Percentiles rank a stretch among this genome's conserved stretches.
These are phyloP conservation scores for Pisolithus sp. DNA, from an alignment of 768 basidiomycete species.

Conservation along the genomic window DNA sequence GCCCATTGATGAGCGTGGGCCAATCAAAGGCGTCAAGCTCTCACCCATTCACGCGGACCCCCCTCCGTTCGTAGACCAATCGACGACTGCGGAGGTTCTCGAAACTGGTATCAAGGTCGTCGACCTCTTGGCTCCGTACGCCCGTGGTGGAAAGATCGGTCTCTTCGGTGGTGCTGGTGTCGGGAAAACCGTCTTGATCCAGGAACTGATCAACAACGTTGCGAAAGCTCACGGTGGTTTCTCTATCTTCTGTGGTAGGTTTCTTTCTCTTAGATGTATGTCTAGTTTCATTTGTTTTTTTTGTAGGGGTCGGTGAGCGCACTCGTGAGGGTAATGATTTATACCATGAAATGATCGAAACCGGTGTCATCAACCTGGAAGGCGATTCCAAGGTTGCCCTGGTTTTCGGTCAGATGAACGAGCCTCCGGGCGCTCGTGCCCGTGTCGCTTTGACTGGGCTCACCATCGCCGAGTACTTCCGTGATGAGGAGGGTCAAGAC, in stretches of 20 bases:
- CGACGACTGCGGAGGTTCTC: slow-evolving; percentile 96
- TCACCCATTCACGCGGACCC: slow-evolving; percentile 96
- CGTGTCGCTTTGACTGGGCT: slow-evolving; percentile 99
- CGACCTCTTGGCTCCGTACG: slow-evolving; percentile 98
- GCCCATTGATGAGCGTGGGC: slow-evolving; percentile 99
- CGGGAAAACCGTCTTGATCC: slow-evolving; percentile 99
- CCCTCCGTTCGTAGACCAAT: slow-evolving; percentile 96
- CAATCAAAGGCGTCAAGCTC: slow-evolving; percentile 92
- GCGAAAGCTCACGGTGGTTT: slow-evolving; percentile 99
- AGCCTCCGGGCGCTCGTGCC: slow-evolving; percentile 99
- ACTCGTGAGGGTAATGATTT: slow-evolving; percentile 99
- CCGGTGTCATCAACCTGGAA: slow-evolving; percentile 99
- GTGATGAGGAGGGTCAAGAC: slow-evolving; percentile 99
- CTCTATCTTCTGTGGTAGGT: slow-evolving; percentile 95
- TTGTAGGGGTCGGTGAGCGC: slow-evolving; percentile 94
- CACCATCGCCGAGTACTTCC: slow-evolving; percentile 99
- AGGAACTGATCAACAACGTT: slow-evolving; percentile 99
- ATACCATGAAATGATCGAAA: slow-evolving; percentile 99
- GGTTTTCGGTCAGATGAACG: slow-evolving; percentile 99
- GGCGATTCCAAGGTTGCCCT: slow-evolving; percentile 99
- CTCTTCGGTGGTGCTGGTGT: slow-evolving; percentile 99
- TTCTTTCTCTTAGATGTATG: not conserved
- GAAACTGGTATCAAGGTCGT: slow-evolving; percentile 99
- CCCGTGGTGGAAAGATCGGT: slow-evolving; percentile 99
- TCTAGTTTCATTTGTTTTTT: slow-evolving; percentile 5